Base-by-base conservation (phyloP, 768 basidiomycete genomes). In the Jaapia argillacea region DNA sequence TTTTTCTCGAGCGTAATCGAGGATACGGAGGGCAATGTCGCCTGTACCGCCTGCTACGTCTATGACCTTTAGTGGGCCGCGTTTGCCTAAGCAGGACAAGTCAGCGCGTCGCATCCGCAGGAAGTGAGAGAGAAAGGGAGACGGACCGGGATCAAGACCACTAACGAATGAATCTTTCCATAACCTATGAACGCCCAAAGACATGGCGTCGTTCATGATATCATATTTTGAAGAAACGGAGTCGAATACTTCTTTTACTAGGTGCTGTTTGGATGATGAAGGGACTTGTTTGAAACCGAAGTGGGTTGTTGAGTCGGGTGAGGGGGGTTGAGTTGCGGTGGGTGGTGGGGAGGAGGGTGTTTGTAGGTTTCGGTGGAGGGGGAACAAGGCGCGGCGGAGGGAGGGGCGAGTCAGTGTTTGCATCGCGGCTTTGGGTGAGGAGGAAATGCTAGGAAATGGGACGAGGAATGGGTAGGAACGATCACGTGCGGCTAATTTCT, bases 121-220 rank as follows among this genome's bases (percentile, higher is more conserved):
- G n/a, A n/a, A n/a, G n/a, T n/a, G n/a, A n/a, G n/a, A n/a, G n/a
- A n/a, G n/a, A n/a, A n/a, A n/a, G n/a, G n/a, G n/a, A n/a, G n/a
- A n/a, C n/a, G n/a, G n/a, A n/a, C n/a, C n/a, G 3, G 88, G 92
- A 50, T 76, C 74, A 47, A 97, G 62, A 0, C 71, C 64, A 1
- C 78, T 73, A 22, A 97, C 81, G 56, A 88, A 87, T 14, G 80
- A 71, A 60, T 98, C 92, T 64, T 98, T 99, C 96, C 96, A 99
- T 20, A 99, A 67, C 43, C 96, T 75, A 58, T 98, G 96, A 6
- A 98, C 82, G 26, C 96, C 96, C 48, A 98, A 65, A 3, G 96
- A 98, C 62, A 92, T 87, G n/a, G 92, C 89, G 58, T 98, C 96
- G 70, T 99, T 99, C 94, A 99, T 96, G 33, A 97, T 62, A 63